These are phyloP conservation scores for Penicillium macrosclerotiorum DNA, from an alignment of 495 filamentous ascomycete genomes.

Conservation along the genomic window DNA sequence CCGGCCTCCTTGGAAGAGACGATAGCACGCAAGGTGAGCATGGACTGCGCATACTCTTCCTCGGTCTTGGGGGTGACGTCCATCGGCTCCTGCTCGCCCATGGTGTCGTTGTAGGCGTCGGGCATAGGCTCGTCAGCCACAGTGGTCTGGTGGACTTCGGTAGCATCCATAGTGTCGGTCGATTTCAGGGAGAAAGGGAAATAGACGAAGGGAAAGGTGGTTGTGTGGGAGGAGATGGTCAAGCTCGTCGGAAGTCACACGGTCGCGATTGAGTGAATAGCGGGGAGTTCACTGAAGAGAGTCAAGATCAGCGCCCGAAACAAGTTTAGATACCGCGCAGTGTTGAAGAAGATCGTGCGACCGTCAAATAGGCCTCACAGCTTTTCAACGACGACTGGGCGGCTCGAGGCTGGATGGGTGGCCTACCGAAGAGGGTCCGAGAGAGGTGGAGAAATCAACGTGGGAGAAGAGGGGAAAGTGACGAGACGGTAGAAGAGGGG, in stretches of 20 bases:
- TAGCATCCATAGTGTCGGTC: constrained; percentile 42
- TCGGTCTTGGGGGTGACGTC: constrained; percentile 80
- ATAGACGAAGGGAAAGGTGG: constrained; percentile 5
- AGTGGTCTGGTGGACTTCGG: constrained; percentile 46
- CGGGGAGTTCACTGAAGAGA: constrained; percentile 12
- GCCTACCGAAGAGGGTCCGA: constrained; percentile 23
- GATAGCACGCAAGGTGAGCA: constrained; percentile 92
- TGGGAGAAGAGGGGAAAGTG: constrained; percentile 22
- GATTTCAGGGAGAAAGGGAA: not conserved
- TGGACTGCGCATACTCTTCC: constrained; percentile 88
- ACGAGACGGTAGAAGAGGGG: constrained; percentile 17
- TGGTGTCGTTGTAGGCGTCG: constrained; percentile 48
- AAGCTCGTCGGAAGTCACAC: constrained; percentile 15
- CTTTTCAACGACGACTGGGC: not conserved
- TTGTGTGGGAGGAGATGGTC: constrained; percentile 8
- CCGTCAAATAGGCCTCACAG: not conserved
- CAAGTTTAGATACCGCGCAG: constrained; percentile 3
- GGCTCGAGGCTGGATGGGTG: not conserved
- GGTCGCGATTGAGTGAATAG: constrained; percentile 20
- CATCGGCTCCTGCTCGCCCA: constrained; percentile 58
- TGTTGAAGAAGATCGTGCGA: not conserved
- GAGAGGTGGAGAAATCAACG: constrained; percentile 30
- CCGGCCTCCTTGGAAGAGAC: constrained; percentile 98
- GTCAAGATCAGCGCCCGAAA: constrained; percentile 10
- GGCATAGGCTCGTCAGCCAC: constrained; percentile 44